Conservation (phyloP, 1,139 yeast species). For the Zhuliangozyma parablackwelliae region DNA sequence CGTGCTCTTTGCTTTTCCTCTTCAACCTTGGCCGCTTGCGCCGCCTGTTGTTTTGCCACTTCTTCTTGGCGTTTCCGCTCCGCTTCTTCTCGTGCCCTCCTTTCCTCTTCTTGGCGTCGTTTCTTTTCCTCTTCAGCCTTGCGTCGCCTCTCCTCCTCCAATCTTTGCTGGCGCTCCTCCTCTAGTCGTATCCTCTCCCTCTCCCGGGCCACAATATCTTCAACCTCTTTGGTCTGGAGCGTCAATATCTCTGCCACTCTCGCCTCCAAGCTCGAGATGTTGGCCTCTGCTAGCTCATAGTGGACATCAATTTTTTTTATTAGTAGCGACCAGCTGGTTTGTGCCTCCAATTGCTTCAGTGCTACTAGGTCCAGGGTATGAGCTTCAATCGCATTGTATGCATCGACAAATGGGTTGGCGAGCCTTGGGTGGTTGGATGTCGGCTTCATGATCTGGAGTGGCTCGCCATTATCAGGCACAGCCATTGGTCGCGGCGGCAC, state of each 20-base stretch:
- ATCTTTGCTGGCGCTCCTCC: slow-evolving; percentile 5
- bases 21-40: slow-evolving; percentile 4
- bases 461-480: background rate
- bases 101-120: slow-evolving; percentile 7
- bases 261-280: slow-evolving; percentile 4
- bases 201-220: slow-evolving; percentile 14
- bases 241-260: slow-evolving; percentile 5
- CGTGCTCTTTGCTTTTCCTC: slow-evolving; percentile 10
- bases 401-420: slow-evolving; percentile 4
- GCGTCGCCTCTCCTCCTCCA: slow-evolving; percentile 8
- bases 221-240: slow-evolving; percentile 17
- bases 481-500: background rate
- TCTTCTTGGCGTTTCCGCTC: slow-evolving; percentile 13
- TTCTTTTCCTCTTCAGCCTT: slow-evolving; percentile 9
- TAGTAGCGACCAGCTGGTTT: slow-evolving; percentile 1
- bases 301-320: background rate
- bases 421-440: too few species aligned
- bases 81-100: slow-evolving; percentile 8
- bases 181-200: slow-evolving; percentile 14
- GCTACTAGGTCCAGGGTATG: slow-evolving; percentile 1
- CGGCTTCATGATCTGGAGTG: background rate
- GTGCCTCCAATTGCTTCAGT: slow-evolving; percentile 1
- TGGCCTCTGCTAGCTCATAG: slow-evolving; percentile 4
- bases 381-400: slow-evolving; percentile 5
- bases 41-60: slow-evolving; percentile 11